phyloP scores from a whole-genome alignment of 495 filamentous ascomycete species.

The Neurospora terricola region DNA sequence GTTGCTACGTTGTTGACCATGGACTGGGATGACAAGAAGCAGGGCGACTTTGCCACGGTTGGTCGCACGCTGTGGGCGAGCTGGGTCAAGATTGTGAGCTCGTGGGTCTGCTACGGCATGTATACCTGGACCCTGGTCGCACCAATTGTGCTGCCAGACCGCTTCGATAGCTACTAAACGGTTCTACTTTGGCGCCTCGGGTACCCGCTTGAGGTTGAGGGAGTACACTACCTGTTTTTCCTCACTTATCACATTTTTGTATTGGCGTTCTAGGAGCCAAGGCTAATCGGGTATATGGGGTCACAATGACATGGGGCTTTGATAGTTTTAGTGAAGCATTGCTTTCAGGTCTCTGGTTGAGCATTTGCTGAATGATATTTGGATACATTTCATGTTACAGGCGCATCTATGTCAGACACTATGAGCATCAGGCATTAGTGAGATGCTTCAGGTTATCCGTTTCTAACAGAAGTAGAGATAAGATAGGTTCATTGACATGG shows the following conservation, averaged over 20 bases:
- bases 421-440: neutral
- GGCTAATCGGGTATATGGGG: neutral
- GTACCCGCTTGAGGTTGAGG: neutral
- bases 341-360: neutral
- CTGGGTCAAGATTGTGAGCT: slow-evolving; percentile 98
- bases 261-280: neutral
- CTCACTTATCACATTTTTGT: neutral
- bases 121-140: slow-evolving; percentile 90
- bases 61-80: slow-evolving; percentile 94
- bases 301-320: neutral
- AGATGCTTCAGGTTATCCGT: neutral
- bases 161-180: slow-evolving; percentile 51
- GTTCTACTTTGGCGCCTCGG: neutral
- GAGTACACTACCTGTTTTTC: neutral
- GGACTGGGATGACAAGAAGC: slow-evolving; percentile 53
- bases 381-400: neutral
- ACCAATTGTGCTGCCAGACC: slow-evolving; percentile 74
- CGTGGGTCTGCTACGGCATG: slow-evolving; percentile 93
- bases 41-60: slow-evolving; percentile 76
- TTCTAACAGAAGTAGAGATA: neutral
- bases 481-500: neutral
- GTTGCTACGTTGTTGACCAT: slow-evolving; percentile 87
- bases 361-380: neutral
- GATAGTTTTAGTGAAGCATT: neutral
- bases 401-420: neutral